Evolutionary conservation across 2,329 filamentous ascomycete species (phyloP), one percentile per base, ranked within the genome.

Genomic region (Exophiala sideris): DNA sequence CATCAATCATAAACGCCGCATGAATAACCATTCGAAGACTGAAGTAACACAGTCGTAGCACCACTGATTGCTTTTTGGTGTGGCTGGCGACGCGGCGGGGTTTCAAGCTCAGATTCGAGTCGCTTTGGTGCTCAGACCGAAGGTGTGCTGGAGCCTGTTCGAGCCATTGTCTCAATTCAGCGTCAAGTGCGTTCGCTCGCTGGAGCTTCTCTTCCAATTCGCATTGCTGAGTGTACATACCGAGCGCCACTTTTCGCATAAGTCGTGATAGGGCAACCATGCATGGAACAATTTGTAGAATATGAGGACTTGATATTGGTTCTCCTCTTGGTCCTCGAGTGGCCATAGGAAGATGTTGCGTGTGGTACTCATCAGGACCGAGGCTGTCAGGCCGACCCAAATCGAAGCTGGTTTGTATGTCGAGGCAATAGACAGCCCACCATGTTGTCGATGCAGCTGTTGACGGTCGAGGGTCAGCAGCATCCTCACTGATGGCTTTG

Each of bases 311-410:
- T 32, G 44, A 44, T 3, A 20, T 16, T 45, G 48, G 8, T 58
- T 71, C 67, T 1, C 67, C 67, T 44, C 67, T 61, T 47, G 71
- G 67, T 1, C 67, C 67, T 44, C 67, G 62, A 48, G 71, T 64
- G 18, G 68, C 57, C 5, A 64, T 62, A 2, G 70, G 70, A n/a
- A 71, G 64, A 11, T 62, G 66, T 24, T 76, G 70, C 48, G 77
- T 78, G 53, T 79, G 76, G 50, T 76, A 78, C 50, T 75, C 65
- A 32, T 78, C 76, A 52, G 75, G 70, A 18, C 76, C 76, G 2
- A 78, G 67, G 2, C 75, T 76, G 50, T 78, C 75, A 0, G 76
- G 76, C 20, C 76, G 67, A 1, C 76, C 76, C 50, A 78, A 70
- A 1, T 75, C 71, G 54, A 78, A 78, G 38, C 73, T 75, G 65